Percentiles rank a stretch among this genome's conserved stretches.
Evolutionary conservation across 345 rosid species (phyloP).

Genomic region (Eucalyptus tenuipes): DNA sequence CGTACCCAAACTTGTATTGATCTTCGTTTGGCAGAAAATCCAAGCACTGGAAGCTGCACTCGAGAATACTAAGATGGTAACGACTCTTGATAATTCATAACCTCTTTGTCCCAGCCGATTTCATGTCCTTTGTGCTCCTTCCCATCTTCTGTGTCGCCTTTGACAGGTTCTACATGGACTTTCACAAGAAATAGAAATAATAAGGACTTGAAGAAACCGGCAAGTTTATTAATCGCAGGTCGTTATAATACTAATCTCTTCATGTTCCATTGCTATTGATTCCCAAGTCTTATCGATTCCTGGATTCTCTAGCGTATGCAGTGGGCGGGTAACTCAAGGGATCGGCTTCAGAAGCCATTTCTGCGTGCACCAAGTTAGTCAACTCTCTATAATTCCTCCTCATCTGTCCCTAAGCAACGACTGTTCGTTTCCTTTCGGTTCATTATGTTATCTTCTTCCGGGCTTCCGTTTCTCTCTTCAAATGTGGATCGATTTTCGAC

Average conservation of each 20-base stretch:
- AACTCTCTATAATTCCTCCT: background rate
- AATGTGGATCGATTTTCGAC: background rate
- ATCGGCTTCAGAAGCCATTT: background rate
- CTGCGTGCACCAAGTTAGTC: background rate
- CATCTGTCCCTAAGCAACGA: background rate
- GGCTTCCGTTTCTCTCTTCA: background rate
- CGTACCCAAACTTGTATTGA: background rate
- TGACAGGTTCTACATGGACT: constrained; percentile 25
- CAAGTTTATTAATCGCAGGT: background rate
- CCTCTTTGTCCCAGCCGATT: background rate
- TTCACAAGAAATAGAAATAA: constrained; percentile 5
- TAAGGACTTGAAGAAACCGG: background rate
- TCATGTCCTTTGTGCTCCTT: background rate
- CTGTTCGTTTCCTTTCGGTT: background rate
- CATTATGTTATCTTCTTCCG: too few species aligned
- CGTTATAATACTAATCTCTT: background rate
- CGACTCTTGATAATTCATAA: background rate
- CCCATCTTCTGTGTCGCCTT: background rate
- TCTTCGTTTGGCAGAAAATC: constrained; percentile 11
- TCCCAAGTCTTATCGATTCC: background rate
- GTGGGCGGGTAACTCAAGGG: background rate
- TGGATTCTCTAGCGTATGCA: background rate
- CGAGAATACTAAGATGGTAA: constrained; percentile 22
- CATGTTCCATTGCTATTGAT: background rate
- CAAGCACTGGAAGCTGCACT: constrained; percentile 29